Evolutionary conservation across 371 early-diverging fungal species (phyloP), one percentile per base, ranked within the genome.

Genomic region (Capillidium heterosporum): DNA sequence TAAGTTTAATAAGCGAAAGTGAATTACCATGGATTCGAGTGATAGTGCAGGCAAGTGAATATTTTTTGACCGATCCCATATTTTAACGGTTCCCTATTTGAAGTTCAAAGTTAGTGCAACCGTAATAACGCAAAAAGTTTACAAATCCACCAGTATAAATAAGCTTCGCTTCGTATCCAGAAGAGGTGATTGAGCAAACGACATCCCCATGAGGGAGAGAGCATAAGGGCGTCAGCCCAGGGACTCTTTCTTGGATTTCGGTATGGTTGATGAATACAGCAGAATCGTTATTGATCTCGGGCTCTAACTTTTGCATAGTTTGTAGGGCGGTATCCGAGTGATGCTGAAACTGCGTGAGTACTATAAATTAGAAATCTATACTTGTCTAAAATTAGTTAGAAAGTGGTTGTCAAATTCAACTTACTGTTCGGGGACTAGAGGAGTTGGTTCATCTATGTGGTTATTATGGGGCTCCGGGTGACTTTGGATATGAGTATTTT

Each of bases 101-200:
- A 17, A 53, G 2, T 53, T 8, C 11, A 40, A 23, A 19, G 7
- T 19, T 35, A 35, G 13, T 7, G 35, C 4, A 7, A 35, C 35
- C n/a, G n/a, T 8, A 40, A 23, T 11, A 21, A 0, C 7, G 23
- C 13, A 19, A 17, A 19, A 47, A 49, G 13, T 27, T 17, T 53
- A 53, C 53, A 21, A 53, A 53, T 53, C 53, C 53, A 53, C 53
- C 53, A 2, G 53, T 53, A 53, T 53, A 53, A 40, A 53, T 40
- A 11, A 53, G 19, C n/a, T 19, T 53, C 3, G 53, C 53, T 5
- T 53, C 53, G 15, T 15, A 21, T 11, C 35, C 32, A 23, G 53
- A 53, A 11, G 35, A 32, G n/a, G 39, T 40, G 17, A 53, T 39
- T 10, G 53, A 53, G 23, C 53, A 53, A 13, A 53, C 53, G 7